Evolutionary conservation across 192 early-diverging fungal species (phyloP).

Genomic region (Backusella australiensis): DNA sequence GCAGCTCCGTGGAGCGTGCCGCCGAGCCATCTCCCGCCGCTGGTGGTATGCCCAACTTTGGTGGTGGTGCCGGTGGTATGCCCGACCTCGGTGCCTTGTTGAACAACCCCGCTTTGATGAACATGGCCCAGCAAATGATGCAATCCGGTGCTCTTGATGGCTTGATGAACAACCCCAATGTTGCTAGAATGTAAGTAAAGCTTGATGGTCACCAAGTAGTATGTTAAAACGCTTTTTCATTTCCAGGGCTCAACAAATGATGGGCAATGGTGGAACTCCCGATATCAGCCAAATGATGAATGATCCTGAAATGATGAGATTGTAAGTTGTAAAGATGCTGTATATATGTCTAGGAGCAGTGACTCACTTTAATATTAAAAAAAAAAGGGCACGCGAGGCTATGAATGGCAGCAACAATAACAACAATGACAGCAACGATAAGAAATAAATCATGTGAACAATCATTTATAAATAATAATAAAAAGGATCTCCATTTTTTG

Average conservation of each 20-base stretch:
- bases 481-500: background rate
- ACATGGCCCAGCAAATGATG: constrained; percentile 94
- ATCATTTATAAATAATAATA: background rate
- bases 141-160: constrained; percentile 74
- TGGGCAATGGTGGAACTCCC: constrained; percentile 62
- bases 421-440: background rate
- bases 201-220: background rate
- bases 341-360: background rate
- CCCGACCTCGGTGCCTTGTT: constrained; percentile 74
- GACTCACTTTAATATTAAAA: background rate
- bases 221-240: background rate
- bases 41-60: constrained; percentile 30
- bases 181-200: constrained; percentile 72
- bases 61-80: constrained; percentile 49
- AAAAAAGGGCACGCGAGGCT: constrained; percentile 9
- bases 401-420: background rate
- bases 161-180: constrained; percentile 90
- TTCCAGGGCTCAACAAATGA: constrained; percentile 73
- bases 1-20: constrained; percentile 30
- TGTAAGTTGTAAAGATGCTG: constrained; percentile 20
- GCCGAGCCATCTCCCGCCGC: constrained; percentile 34
- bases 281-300: constrained; percentile 63
- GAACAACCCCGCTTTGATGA: constrained; percentile 94
- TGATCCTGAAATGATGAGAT: constrained; percentile 65
- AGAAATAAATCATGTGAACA: constrained; percentile 1